Evolutionary conservation across 1,284 basidiomycete genomes (phyloP), one percentile per base, ranked within the genome.

Genomic region (Pterulicium gracile): DNA sequence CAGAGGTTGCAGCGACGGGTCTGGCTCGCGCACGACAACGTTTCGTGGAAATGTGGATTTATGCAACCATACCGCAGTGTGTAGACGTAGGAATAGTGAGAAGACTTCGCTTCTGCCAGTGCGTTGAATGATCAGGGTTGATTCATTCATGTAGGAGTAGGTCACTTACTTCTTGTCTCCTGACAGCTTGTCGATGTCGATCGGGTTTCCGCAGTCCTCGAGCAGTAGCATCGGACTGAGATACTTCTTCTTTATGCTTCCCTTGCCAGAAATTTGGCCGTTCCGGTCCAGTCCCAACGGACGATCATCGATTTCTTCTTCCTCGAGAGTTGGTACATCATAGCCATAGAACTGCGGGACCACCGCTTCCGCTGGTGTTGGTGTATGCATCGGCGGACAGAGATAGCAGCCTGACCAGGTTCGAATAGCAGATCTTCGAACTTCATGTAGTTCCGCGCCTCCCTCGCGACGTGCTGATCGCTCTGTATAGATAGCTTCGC

Each of bases 311-410:
- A 47, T n/a, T 3, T n/a, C n/a, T n/a, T n/a, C n/a, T n/a, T n/a
- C n/a, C n/a, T n/a, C n/a, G n/a, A 58, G 58, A 1, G 67, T 66
- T 5, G 10, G 10, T 10, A 61, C 53, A 54, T 77, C 77, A 56
- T 70, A 73, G 1, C 75, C 75, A 52, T 70, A 77, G 55, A 68
- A 77, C 55, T 74, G 73, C 4, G 76, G 75, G 3, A 73, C 68
- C 36, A 75, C 50, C 0, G 75, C 62, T 3, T 64, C 62, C 4
- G 68, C 60, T 5, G 73, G 73, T 0, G 68, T 64, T 0, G 73
- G 73, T 42, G 67, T 59, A 24, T 60, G 58, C 39, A 70, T 41
- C 23, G 70, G 70, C 12, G 54, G 51, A 3, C 69, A 52, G 43
- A 71, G 44, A 50, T 73, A 71, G 50, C 62, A 69, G 2, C 72